Evolutionary conservation across 192 early-diverging fungal genomes (phyloP).

Genomic region (Thoreauomyces humboldtii): DNA sequence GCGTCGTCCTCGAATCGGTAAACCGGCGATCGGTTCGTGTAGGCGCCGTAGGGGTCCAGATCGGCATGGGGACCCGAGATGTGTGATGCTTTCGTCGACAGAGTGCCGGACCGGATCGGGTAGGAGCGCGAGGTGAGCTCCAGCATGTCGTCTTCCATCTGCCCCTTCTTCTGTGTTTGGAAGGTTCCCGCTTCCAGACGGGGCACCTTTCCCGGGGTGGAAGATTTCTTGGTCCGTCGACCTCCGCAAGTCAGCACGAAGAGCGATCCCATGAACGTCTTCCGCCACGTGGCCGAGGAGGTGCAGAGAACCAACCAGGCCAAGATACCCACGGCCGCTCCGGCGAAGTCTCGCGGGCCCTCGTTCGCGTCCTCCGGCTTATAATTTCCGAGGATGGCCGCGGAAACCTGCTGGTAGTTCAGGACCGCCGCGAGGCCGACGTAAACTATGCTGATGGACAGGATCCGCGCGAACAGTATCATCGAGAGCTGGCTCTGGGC

Average conservation of each 20-base stretch:
- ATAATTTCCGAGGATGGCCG: background rate
- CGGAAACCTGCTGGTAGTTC: constrained; percentile 21
- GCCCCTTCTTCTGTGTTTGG: background rate
- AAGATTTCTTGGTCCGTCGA: background rate
- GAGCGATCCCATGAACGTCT: background rate
- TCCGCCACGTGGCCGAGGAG: constrained; percentile 14
- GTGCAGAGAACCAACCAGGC: constrained; percentile 24
- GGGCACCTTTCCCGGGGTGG: too few species aligned
- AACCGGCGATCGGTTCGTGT: too few species aligned
- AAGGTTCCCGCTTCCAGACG: too few species aligned
- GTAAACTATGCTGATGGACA: constrained; percentile 6
- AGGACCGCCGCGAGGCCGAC: background rate
- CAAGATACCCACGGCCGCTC: constrained; percentile 1
- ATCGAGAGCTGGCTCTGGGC: constrained; percentile 7
- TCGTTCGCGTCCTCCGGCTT: background rate
- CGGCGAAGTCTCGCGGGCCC: background rate
- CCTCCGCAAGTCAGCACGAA: background rate
- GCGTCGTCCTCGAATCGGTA: too few species aligned
- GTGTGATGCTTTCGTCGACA: too few species aligned
- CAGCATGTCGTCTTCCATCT: constrained; percentile 2
- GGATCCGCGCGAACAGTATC: constrained; percentile 9
- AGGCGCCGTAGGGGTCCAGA: too few species aligned
- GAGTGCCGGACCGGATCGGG: too few species aligned
- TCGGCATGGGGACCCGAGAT: constrained; percentile 6
- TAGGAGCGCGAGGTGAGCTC: background rate